Evolutionary conservation across 2,329 filamentous ascomycete genomes (phyloP).

Genomic region (Nannizziopsis arthrosporioides): DNA sequence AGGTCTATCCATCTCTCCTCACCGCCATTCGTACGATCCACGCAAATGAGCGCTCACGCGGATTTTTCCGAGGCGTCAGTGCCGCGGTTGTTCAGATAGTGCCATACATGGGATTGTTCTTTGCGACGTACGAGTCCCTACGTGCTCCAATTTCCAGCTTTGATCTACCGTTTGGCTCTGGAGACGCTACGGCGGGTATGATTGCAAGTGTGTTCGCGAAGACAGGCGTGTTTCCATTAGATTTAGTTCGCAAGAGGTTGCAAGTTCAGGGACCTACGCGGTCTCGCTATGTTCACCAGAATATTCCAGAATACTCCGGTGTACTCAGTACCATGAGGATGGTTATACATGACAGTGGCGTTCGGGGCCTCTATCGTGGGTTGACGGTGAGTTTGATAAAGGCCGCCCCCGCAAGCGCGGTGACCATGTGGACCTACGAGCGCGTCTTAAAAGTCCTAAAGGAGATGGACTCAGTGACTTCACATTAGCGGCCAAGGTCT

Average conservation of each 20-base stretch:
- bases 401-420: conserved; percentile 80
- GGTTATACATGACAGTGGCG: conserved; percentile 62
- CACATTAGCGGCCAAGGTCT: not conserved
- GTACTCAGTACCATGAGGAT: conserved; percentile 53
- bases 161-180: conserved; percentile 57
- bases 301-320: conserved; percentile 73
- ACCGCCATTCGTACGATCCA: conserved; percentile 61
- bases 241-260: conserved; percentile 81
- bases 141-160: conserved; percentile 47
- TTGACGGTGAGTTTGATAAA: conserved; percentile 82
- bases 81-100: conserved; percentile 80
- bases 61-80: conserved; percentile 79
- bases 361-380: conserved; percentile 74
- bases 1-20: conserved; percentile 63
- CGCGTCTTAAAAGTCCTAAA: conserved; percentile 52
- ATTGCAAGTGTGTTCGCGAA: conserved; percentile 71
- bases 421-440: conserved; percentile 95
- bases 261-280: conserved; percentile 91
- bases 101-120: conserved; percentile 96
- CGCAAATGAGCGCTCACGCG: conserved; percentile 58
- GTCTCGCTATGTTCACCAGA: conserved; percentile 63
- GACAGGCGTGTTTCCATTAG: conserved; percentile 81
- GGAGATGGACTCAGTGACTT: conserved; percentile 20
- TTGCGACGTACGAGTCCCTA: conserved; percentile 72
- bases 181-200: conserved; percentile 73